These are phyloP conservation scores for Gentiana macrophylla DNA, from an alignment of 257 asterid species.

Conservation along the genomic window DNA sequence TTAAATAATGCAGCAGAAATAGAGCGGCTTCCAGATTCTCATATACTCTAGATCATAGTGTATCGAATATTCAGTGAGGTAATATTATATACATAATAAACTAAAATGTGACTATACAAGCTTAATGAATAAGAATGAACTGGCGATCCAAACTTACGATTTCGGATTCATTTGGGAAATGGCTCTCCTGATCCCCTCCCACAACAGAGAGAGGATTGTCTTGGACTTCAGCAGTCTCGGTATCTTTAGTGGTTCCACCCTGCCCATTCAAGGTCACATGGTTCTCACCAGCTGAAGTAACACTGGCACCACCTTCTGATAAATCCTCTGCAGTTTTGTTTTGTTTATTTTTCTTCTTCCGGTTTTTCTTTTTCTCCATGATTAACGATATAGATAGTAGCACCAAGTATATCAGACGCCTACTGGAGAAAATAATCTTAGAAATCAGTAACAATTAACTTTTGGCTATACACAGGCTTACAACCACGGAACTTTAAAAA, in stretches of 20 bases:
- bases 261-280: slow-evolving; percentile 11
- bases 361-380: slow-evolving; percentile 49
- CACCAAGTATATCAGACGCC: no score
- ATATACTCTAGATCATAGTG: no score
- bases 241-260: background rate
- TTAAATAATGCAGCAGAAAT: no score
- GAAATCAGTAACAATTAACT: background rate
- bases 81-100: no score
- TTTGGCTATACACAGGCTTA: no score
- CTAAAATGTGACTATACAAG: no score
- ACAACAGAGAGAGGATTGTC: slow-evolving; percentile 11
- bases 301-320: slow-evolving; percentile 28
- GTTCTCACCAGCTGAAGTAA: slow-evolving; percentile 25
- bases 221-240: slow-evolving; percentile 12
- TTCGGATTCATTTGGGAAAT: slow-evolving; percentile 25
- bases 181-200: slow-evolving; percentile 20
- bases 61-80: no score
- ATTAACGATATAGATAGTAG: no score
- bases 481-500: no score
- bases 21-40: no score
- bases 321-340: slow-evolving; percentile 32
- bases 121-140: background rate
- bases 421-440: background rate
- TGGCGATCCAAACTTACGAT: slow-evolving; percentile 20
- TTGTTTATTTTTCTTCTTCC: slow-evolving; percentile 61